Evolutionary conservation across 2,329 filamentous ascomycete genomes (phyloP), one percentile per base, ranked within the genome.

Genomic region (Calonectria henricotiae): DNA sequence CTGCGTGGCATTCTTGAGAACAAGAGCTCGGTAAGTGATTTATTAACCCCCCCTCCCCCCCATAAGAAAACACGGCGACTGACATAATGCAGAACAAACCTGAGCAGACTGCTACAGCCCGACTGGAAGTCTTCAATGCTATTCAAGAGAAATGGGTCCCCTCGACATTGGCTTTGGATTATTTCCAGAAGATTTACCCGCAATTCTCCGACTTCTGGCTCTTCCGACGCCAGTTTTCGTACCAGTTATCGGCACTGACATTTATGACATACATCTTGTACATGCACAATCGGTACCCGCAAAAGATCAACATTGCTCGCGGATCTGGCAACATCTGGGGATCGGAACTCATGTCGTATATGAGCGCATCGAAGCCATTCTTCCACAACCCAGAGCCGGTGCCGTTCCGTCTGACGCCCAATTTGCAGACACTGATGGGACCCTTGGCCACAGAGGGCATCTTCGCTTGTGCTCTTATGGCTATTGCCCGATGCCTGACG

Each of bases 181-280:
- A 96, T 85, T 98, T 98, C 89, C 93, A 95, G 80, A 87, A 89
- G 74, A 93, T 91, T 5, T 98, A 96, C 84, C 93, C 95, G 35
- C 92, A 94, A 73, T 99, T 94, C 82, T 90, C 93, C 54, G 95
- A 98, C 78, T 98, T 98, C 87, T 99, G 96, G 95, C 89, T 99
- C 68, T 99, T 99, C 94, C 93, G 96, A 69, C 92, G 95, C 69
- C 95, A 98, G 75, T 98, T 99, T 84, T 93, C 94, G 25, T 98
- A 98, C 86, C 96, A 99, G 83, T 92, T 98, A 71, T 96, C 96
- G 23, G 91, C 95, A 1, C 89, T 98, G 73, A 98, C 96, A 1
- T 99, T 99, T 85, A 98, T 99, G 93, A 98, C 96, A 4, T 99
- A 98, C 80, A 93, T 98, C 69, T 92, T 99, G 85, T 96, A 96